These are phyloP conservation scores for Hymenoscyphus fructigenus DNA, from an alignment of 2,329 filamentous ascomycete species.

Conservation along the genomic window DNA sequence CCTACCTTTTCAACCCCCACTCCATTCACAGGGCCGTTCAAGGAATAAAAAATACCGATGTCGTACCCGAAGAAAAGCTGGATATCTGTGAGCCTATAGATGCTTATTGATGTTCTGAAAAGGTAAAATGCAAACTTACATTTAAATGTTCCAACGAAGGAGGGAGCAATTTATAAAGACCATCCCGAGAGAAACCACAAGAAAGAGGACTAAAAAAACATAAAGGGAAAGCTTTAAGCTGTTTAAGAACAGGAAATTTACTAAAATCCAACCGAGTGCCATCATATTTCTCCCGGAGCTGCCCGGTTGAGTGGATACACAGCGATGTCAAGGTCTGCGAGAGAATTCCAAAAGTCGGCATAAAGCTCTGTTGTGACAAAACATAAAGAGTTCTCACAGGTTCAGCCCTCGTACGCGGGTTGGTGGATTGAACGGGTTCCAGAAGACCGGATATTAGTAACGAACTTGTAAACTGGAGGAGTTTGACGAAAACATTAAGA, in stretches of 20 bases:
- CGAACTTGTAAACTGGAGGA: neutral
- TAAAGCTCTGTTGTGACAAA: neutral
- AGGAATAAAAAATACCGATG: neutral
- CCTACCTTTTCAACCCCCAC: neutral
- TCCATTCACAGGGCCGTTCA: neutral
- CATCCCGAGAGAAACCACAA: neutral
- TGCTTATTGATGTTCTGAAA: too few relatives aligned
- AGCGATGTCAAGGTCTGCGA: neutral
- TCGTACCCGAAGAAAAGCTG: neutral
- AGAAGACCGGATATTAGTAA: neutral
- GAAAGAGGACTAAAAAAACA: neutral
- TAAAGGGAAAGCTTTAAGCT: neutral
- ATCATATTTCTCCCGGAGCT: neutral
- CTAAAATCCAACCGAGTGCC: neutral
- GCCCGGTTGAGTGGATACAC: neutral
- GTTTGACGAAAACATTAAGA: neutral
- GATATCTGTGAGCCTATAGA: neutral
- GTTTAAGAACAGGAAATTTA: neutral
- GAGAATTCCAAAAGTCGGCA: neutral
- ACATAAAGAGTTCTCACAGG: neutral
- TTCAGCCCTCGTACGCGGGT: neutral
- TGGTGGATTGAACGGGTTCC: neutral
- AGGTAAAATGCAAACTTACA: neutral
- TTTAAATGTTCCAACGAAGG: neutral
- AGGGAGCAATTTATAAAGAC: neutral